Percentiles rank a stretch among this genome's conserved stretches.
phyloP scores from a whole-genome alignment of 441 rosid species.

The Arabidopsis lyrata region DNA sequence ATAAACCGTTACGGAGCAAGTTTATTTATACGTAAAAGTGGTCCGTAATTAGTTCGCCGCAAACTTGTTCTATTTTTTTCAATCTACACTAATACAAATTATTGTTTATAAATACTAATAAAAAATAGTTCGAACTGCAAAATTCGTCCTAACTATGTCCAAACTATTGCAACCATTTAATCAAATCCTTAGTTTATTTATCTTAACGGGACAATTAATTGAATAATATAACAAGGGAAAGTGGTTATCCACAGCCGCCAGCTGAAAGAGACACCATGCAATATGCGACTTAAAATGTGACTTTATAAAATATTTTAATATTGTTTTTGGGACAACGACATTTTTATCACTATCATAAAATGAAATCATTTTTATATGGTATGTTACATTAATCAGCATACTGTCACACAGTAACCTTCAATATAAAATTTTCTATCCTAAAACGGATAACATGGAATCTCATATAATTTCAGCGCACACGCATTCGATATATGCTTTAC shows the following conservation, averaged over 20 bases:
- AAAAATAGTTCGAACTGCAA: too few relatives aligned
- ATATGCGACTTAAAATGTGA: slow-evolving; percentile 37
- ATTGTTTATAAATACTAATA: too few relatives aligned
- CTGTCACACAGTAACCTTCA: slow-evolving; percentile 28
- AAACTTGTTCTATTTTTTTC: too few relatives aligned
- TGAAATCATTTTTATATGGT: slow-evolving; percentile 1
- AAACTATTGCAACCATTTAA: too few relatives aligned
- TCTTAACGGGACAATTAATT: background rate
- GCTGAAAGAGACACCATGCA: slow-evolving; percentile 41
- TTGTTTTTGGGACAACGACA: slow-evolving; percentile 21
- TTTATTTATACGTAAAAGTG: too few relatives aligned
- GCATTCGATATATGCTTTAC: slow-evolving; percentile 37
- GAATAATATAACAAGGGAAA: slow-evolving; percentile 10
- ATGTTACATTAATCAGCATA: slow-evolving; percentile 23
- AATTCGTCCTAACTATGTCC: too few relatives aligned
- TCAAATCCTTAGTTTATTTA: background rate
- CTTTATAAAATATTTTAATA: slow-evolving; percentile 10
- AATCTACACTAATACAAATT: too few relatives aligned
- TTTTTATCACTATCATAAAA: slow-evolving; percentile 13
- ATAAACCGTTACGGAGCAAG: too few relatives aligned
- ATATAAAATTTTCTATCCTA: slow-evolving; percentile 23
- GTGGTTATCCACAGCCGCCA: slow-evolving; percentile 35
- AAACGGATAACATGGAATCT: slow-evolving; percentile 34
- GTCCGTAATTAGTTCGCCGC: too few relatives aligned
- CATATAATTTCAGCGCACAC: slow-evolving; percentile 30